Evolutionary conservation across 2,329 filamentous ascomycete genomes (phyloP).

Genomic region (Xylaria sp.): DNA sequence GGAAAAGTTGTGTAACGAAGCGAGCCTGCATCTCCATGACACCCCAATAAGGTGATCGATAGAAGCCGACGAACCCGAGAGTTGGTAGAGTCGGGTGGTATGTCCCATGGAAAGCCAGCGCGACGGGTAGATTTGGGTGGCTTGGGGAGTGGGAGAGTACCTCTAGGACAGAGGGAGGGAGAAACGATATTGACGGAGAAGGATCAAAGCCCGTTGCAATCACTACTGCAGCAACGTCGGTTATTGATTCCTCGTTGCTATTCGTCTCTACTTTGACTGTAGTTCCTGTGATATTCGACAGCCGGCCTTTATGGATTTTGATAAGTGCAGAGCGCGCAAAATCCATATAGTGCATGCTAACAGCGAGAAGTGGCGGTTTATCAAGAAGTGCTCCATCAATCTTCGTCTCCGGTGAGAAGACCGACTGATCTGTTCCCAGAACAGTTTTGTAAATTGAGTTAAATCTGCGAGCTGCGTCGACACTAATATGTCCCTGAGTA

Average conservation of each 20-base stretch:
- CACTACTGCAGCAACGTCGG: constrained; percentile 73
- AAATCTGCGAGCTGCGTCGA: constrained; percentile 64
- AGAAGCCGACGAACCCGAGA: constrained; percentile 85
- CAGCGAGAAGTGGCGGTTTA: constrained; percentile 72
- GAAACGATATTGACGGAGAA: constrained; percentile 70
- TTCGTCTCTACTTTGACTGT: constrained; percentile 51
- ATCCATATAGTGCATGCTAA: constrained; percentile 78
- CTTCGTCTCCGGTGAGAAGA: constrained; percentile 58
- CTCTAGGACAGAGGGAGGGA: constrained; percentile 66
- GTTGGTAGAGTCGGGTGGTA: constrained; percentile 69
- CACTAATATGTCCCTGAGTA: constrained; percentile 71
- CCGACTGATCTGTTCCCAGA: constrained; percentile 66
- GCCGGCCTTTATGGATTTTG: constrained; percentile 60
- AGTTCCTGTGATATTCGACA: constrained; percentile 53
- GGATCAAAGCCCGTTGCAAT: constrained; percentile 81
- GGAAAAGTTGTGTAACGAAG: constrained; percentile 62
- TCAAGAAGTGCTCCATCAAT: constrained; percentile 55
- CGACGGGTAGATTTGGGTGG: constrained; percentile 68
- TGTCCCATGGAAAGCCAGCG: constrained; percentile 75
- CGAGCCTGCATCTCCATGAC: constrained; percentile 89
- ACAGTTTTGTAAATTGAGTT: constrained; percentile 63
- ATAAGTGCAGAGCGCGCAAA: constrained; percentile 76
- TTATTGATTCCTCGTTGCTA: constrained; percentile 52
- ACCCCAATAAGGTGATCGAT: constrained; percentile 86
- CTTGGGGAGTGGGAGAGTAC: constrained; percentile 67